Evolutionary conservation across 129 eudicot genomes (phyloP).

Genomic region (Daucus carota): DNA sequence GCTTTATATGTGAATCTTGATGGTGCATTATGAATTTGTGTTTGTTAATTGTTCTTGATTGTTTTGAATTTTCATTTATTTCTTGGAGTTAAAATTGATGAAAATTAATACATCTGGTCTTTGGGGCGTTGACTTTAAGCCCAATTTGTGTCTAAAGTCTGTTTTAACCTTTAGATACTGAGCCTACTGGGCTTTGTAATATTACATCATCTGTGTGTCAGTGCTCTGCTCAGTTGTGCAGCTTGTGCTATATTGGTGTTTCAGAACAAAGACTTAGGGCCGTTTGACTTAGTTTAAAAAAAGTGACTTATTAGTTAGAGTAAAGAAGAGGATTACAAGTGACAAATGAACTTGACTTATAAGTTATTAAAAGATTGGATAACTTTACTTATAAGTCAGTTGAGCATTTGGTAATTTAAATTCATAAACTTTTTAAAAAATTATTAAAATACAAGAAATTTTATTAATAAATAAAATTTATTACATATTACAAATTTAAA

Average conservation of each 20-base stretch:
- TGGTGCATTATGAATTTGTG: background rate
- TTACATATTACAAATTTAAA: too few relatives aligned
- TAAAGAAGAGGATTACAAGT: too few relatives aligned
- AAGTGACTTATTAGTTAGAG: too few relatives aligned
- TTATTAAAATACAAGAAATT: too few relatives aligned
- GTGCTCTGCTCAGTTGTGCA: background rate
- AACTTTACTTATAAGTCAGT: too few relatives aligned
- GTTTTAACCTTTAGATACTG: background rate
- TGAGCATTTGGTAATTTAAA: too few relatives aligned
- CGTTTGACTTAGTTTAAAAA: too few relatives aligned
- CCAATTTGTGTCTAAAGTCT: background rate
- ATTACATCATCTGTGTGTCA: background rate
- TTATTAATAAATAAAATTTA: too few relatives aligned
- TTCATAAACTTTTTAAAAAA: too few relatives aligned
- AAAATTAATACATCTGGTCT: background rate
- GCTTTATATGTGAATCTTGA: background rate
- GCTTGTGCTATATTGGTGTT: background rate
- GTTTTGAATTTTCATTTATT: background rate
- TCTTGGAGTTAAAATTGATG: background rate
- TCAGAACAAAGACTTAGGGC: too few relatives aligned
- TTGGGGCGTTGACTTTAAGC: background rate
- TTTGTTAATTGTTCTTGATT: background rate
- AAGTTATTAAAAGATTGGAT: too few relatives aligned
- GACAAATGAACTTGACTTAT: too few relatives aligned
- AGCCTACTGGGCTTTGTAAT: background rate